Evolutionary conservation across 345 rosid species (phyloP).

Genomic region (Arabidopsis suecica): DNA sequence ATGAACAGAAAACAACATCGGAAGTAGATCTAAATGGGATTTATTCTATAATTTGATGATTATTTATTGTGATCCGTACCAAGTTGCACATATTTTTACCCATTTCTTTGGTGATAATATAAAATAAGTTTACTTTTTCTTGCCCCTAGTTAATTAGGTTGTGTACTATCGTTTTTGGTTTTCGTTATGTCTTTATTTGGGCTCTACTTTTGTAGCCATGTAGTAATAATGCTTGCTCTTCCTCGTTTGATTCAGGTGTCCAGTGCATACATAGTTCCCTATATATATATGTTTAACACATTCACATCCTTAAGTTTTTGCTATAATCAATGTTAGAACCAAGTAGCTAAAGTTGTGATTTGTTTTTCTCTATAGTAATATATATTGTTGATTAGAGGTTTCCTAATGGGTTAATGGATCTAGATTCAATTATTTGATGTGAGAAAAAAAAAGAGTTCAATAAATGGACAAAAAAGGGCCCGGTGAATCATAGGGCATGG

Average conservation of each 20-base stretch:
- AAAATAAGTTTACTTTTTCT: conserved; percentile 17
- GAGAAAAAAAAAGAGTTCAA: neutral
- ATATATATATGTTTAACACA: neutral
- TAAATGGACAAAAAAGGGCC: neutral
- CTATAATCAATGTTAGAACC: neutral
- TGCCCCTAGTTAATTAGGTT: conserved; percentile 40
- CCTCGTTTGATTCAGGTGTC: conserved; percentile 30
- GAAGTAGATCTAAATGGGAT: conserved; percentile 32
- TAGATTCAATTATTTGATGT: conserved; percentile 14
- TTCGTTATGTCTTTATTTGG: conserved; percentile 37
- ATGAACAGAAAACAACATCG: conserved; percentile 32
- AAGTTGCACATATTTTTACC: conserved; percentile 30
- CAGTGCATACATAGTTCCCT: conserved; percentile 10
- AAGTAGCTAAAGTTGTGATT: neutral
- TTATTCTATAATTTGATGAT: conserved; percentile 25
- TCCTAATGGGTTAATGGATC: neutral
- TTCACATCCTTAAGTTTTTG: neutral
- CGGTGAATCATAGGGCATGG: conserved; percentile 22
- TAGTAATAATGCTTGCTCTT: conserved; percentile 22
- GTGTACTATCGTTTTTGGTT: conserved; percentile 36
- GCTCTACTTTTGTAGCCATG: conserved; percentile 34
- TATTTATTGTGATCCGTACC: conserved; percentile 38
- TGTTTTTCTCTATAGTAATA: neutral
- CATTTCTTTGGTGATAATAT: conserved; percentile 15
- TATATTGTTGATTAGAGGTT: neutral